Base-by-base conservation (phyloP, 176 grass and related monocot species). In the Elaeis guineensis region DNA sequence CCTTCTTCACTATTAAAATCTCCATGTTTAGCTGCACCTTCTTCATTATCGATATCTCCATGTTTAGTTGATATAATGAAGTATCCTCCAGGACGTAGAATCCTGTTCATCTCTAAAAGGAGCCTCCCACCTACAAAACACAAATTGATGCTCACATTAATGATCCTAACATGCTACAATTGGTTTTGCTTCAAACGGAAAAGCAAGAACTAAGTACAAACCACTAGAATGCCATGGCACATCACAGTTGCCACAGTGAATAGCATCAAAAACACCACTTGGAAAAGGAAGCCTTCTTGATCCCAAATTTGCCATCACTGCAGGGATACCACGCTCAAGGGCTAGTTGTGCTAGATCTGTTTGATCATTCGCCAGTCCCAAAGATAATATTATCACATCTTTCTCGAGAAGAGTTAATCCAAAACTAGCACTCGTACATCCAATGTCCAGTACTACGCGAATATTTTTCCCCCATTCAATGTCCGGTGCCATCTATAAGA, bases 391-490 rank as follows among this genome's bases (percentile, higher is more conserved):
- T 72, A 91, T 80, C 28, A 72, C 92, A 70, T 72, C 71, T 77
- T 91, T 97, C 55, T 88, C 62, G 5, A 82, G 71, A 60, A 97
- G 85, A 72, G 76, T 52, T 1, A 59, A 73, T 68, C 84, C 82
- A 79, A 97, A 85, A 22, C 75, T 79, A 71, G 83, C 75, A 75
- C 86, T 83, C 52, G 75, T 73, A 78, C 75, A 85, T 71, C 87
- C 84, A 55, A 97, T 85, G 70, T 97, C 87, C 66, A 97, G 70
- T 61, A 90, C 17, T 68, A 82, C 28, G 15, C 78, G 92, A 56
- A 97, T 97, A 69, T 97, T 97, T 78, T 91, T 97, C 28, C 92
- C 92, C 83, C 83, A 97, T 70, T 97, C 87, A 69, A 97, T 78
- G 71, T 97, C 92, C 29, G 92, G 92, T 80, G 72, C 92, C 84